These are phyloP conservation scores for Hanseniaspora lachancei DNA, from an alignment of 805 yeast species.

Conservation along the genomic window DNA sequence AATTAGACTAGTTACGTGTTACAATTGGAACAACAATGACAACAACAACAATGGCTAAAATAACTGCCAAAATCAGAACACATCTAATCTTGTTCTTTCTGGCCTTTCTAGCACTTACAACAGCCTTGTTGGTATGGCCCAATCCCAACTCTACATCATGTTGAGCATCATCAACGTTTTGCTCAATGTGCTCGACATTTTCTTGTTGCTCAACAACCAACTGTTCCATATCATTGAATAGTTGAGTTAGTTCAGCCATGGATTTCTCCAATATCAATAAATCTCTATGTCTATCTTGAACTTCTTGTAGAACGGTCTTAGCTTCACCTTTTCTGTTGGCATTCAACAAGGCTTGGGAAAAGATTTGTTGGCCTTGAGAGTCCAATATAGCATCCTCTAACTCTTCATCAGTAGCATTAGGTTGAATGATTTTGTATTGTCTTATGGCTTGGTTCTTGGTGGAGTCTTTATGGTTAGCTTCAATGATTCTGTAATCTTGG, in stretches of 20 bases:
- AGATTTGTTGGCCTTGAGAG: conserved; percentile 76
- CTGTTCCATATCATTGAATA: conserved; percentile 92
- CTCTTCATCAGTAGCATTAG: conserved; percentile 72
- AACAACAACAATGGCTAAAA: conserved; percentile 52
- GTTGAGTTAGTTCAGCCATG: conserved; percentile 87
- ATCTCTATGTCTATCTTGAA: conserved; percentile 90
- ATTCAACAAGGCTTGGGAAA: conserved; percentile 80
- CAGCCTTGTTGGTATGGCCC: conserved; percentile 85
- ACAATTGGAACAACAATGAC: conserved; percentile 45
- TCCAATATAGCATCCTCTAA: conserved; percentile 77
- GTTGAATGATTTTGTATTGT: conserved; percentile 81
- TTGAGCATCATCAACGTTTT: conserved; percentile 71
- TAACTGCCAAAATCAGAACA: conserved; percentile 45
- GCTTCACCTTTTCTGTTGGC: conserved; percentile 90
- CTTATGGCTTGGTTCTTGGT: conserved; percentile 81
- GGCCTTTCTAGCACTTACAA: conserved; percentile 73
- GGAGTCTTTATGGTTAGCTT: conserved; percentile 72
- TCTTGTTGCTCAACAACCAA: conserved; percentile 92
- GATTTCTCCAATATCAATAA: conserved; percentile 87
- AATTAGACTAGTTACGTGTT: conserved; percentile 17
- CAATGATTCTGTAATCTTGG: conserved; percentile 75
- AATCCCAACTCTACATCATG: conserved; percentile 87
- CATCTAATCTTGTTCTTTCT: conserved; percentile 88
- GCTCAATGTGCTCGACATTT: conserved; percentile 68
- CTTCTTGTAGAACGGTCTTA: conserved; percentile 86